These are phyloP conservation scores for Tetratostichococcus sp. DNA, from an alignment of 139 green algal genomes.

Conservation along the genomic window DNA sequence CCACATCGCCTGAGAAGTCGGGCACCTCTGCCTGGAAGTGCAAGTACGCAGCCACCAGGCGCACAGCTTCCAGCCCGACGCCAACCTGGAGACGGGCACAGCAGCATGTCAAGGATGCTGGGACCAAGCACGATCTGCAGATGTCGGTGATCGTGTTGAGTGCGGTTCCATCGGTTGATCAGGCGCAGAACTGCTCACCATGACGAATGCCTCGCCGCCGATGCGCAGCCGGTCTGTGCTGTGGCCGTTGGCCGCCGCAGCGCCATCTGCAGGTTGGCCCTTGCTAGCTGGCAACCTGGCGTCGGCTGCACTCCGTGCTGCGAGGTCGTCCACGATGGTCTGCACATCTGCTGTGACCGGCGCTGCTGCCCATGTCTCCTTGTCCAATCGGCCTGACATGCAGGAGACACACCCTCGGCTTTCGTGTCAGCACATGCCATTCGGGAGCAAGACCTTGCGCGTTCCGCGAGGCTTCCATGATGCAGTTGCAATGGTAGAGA, in stretches of 20 bases:
- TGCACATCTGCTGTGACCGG: constrained; percentile 55
- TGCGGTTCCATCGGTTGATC: too few species aligned
- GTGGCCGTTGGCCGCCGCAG: neutral
- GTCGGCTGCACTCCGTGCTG: constrained; percentile 6
- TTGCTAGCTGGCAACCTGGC: neutral
- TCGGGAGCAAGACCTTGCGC: too few species aligned
- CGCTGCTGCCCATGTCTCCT: constrained; percentile 61
- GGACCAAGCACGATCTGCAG: too few species aligned
- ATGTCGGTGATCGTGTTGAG: too few species aligned
- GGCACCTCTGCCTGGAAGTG: constrained; percentile 32
- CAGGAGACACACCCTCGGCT: neutral
- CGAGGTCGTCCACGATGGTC: constrained; percentile 38
- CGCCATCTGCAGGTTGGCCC: neutral
- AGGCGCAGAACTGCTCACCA: neutral
- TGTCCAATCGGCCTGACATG: constrained; percentile 36
- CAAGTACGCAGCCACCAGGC: constrained; percentile 55
- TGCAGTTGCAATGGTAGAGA: too few species aligned
- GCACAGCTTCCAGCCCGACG: constrained; percentile 17
- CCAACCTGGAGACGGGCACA: neutral
- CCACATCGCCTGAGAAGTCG: constrained; percentile 48
- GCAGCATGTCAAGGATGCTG: too few species aligned
- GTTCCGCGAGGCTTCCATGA: too few species aligned
- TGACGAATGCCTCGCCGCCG: neutral
- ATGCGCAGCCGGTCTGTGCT: neutral
- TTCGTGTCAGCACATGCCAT: too few species aligned